A percentile compares a stretch with the other conserved stretches of the same genome.
Conservation (phyloP, 1,139 yeast genomes). For the Eremothecium coryli region DNA sequence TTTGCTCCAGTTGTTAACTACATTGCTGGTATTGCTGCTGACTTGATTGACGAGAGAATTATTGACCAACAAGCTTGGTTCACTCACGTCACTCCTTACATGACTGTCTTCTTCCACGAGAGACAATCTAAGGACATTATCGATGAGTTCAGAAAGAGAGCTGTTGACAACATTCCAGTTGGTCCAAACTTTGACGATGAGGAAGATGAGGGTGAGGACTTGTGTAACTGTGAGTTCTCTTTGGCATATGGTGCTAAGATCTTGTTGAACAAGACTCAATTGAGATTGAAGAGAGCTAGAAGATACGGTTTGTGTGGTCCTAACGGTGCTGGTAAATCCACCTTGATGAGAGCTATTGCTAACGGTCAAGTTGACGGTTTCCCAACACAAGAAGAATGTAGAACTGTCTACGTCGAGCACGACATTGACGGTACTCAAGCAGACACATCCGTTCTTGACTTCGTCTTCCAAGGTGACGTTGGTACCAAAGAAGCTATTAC, state of each 20-base stretch:
- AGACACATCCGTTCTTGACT: constrained; percentile 85
- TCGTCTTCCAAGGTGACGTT: constrained; percentile 80
- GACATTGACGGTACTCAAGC: constrained; percentile 98
- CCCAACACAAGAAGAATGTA: constrained; percentile 98
- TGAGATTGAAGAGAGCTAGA: constrained; percentile 98
- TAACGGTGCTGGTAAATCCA: constrained; percentile 99
- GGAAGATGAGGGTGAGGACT: constrained; percentile 99
- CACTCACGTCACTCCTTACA: constrained; percentile 80
- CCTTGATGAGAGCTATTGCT: constrained; percentile 99
- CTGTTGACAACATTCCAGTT: constrained; percentile 95
- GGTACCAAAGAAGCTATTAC: constrained; percentile 65
- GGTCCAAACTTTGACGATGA: constrained; percentile 96
- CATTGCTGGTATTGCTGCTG: constrained; percentile 96
- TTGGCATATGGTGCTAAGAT: constrained; percentile 99
- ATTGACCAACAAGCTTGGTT: constrained; percentile 90
- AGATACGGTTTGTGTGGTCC: constrained; percentile 99
- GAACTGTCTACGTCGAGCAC: constrained; percentile 98
- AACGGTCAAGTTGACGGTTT: constrained; percentile 99
- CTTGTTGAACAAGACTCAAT: constrained; percentile 97
- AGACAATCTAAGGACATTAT: constrained; percentile 81
- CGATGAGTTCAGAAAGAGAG: constrained; percentile 91
- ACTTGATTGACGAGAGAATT: constrained; percentile 95
- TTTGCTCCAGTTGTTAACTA: constrained; percentile 69
- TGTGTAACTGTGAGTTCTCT: constrained; percentile 99
- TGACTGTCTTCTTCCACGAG: constrained; percentile 93